Percentiles rank a stretch among this genome's conserved stretches.
Conservation (phyloP, 257 asterid genomes). For the Nicotiana tomentosiformis region DNA sequence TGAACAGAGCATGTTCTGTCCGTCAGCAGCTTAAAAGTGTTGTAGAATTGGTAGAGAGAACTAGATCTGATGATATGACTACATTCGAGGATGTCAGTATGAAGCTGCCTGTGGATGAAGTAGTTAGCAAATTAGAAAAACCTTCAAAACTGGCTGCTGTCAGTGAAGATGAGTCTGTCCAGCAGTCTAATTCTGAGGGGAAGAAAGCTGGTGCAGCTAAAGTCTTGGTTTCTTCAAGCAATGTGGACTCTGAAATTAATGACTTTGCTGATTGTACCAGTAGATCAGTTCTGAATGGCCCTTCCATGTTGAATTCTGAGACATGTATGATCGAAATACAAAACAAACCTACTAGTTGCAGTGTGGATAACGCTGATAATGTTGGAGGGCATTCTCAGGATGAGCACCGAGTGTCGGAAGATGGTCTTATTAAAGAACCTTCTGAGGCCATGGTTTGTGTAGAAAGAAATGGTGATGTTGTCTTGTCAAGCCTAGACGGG, state of each 20-base stretch:
- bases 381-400: conserved; percentile 19
- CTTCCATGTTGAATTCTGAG: conserved; percentile 19
- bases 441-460: conserved; percentile 16
- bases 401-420: conserved; percentile 6
- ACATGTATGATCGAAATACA: conserved; percentile 17
- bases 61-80: conserved; percentile 4
- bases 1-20: conserved; percentile 6
- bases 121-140: conserved; percentile 4
- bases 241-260: conserved; percentile 11
- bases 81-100: conserved; percentile 12
- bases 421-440: conserved; percentile 17
- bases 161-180: conserved; percentile 15
- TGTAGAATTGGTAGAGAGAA: conserved; percentile 9
- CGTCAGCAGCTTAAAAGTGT: conserved; percentile 15
- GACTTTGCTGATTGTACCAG: conserved; percentile 19
- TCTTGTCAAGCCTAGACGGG: conserved; percentile 24
- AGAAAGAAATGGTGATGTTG: conserved; percentile 19
- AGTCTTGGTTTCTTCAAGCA: conserved; percentile 11
- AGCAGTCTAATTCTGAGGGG: conserved; percentile 19
- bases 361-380: conserved; percentile 3
- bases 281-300: conserved; percentile 13
- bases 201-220: conserved; percentile 22
- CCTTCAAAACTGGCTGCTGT: conserved; percentile 15
- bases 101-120: conserved; percentile 13
- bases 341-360: conserved; percentile 12